These are phyloP conservation scores for Scheffersomyces segobiensis DNA, from an alignment of 1,139 yeast species.

Conservation along the genomic window DNA sequence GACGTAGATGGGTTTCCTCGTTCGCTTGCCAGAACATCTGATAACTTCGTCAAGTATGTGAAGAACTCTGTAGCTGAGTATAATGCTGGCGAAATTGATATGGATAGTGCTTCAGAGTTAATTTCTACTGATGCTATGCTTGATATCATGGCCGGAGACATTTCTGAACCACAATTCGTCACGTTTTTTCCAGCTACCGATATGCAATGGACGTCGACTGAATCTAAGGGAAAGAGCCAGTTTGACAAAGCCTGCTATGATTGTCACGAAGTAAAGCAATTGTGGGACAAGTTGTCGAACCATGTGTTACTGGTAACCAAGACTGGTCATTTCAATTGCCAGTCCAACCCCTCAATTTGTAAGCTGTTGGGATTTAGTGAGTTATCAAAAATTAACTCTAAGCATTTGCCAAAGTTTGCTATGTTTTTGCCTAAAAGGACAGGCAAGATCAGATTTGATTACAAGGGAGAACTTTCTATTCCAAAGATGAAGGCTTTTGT, in stretches of 20 bases:
- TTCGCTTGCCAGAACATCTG: constrained; percentile 44
- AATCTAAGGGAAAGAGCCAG: constrained; percentile 30
- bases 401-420: constrained; percentile 32
- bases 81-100: constrained; percentile 34
- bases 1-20: constrained; percentile 50
- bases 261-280: constrained; percentile 50
- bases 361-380: constrained; percentile 42
- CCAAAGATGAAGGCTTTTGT: constrained; percentile 35
- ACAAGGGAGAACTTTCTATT: constrained; percentile 25
- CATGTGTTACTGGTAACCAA: constrained; percentile 42
- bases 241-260: constrained; percentile 45
- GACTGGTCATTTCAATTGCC: constrained; percentile 64
- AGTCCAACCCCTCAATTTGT: constrained; percentile 50
- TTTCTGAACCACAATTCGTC: constrained; percentile 50
- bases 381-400: constrained; percentile 3
- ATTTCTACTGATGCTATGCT: constrained; percentile 35
- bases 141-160: constrained; percentile 48
- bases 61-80: constrained; percentile 52
- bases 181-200: constrained; percentile 64
- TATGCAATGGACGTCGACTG: constrained; percentile 40
- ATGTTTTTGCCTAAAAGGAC: constrained; percentile 43
- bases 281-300: constrained; percentile 61
- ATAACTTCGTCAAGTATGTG: constrained; percentile 52
- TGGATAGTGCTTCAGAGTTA: constrained; percentile 38
- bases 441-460: constrained; percentile 38